Base-by-base conservation (phyloP, 2,329 filamentous ascomycete species). In the Aureobasidium sp. region DNA sequence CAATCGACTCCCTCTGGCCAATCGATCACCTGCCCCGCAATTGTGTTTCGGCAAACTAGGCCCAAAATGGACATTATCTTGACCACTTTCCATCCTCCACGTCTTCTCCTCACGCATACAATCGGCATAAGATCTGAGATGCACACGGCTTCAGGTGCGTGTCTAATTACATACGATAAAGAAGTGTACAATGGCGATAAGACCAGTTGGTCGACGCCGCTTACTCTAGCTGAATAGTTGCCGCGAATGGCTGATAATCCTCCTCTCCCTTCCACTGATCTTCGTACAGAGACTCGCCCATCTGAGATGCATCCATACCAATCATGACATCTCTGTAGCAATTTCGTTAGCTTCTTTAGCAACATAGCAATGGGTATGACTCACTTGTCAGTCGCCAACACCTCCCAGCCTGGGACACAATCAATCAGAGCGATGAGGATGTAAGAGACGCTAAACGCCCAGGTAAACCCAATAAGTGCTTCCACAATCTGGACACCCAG, bases 361-460 rank as follows among this genome's bases (percentile, higher is more conserved):
- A 8, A 14, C 12, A 22, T 22, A 11, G 5, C 12, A 5, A 47
- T 40, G 7, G 15, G 15, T 2, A 27, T 7, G 48, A 75, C 78
- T 72, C 68, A 82, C 79, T 81, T 78, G 67, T 82, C 79, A 22
- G 73, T 73, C 6, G 79, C 79, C 65, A 83, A 66, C 6, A 82
- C 79, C 65, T 82, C 79, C 12, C 81, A 72, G 1, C 79, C 80
- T 17, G 80, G 79, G 6, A 82, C 69, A 64, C 78, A 82, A 66
- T 82, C 80, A 57, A 82, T 77, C 58, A 81, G 60, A 3, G 79
- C 79, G 66, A 81, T 76, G 8, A 82, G 73, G 6, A 74, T 65
- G 66, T 79, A 82, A 31, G 75, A 78, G 5, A 75, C 78, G 5
- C 75, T 68, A 64, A 82, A 82, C 0, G 75, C 76, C 79, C 80